Evolutionary conservation across 2,329 filamentous ascomycete species (phyloP), one percentile per base, ranked within the genome.

Genomic region (Atkinsonella texensis): DNA sequence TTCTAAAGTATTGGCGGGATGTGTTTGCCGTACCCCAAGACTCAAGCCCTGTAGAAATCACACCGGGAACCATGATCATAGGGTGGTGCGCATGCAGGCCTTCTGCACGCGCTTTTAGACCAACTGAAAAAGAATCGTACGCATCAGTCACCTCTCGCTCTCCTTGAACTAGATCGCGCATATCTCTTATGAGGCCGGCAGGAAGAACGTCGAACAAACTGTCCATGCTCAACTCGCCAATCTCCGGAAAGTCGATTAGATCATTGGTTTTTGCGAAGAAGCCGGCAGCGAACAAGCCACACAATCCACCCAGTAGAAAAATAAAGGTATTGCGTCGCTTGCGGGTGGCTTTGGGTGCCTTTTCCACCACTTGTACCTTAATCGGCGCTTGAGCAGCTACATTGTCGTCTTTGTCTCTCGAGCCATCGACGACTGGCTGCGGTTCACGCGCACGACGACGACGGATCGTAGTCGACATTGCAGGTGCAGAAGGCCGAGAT

Each of bases 11-110:
- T 53, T 85, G 86, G 38, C 89, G 80, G 8, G 90, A 95, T 42
- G 76, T 74, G 62, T 90, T 87, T 48, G 86, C 83, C 0, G 93
- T 97, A 4, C 91, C 89, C 93, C 93, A 98, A 46, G 89, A 95
- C 69, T 98, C 93, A 23, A 98, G 77, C 1, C 93, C 93, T 0
- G 93, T 97, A 0, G 93, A 97, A 59, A 98, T 98, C 53, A 98
- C 93, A 4, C 93, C 93, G 0, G 93, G 93, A 10, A 98, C 83
- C 91, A 98, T 97, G 56, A 98, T 87, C 55, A 98, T 84, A 1
- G 93, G 89, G 60, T 96, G 89, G 53, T 87, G 78, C 15, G 87
- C 91, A 46, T 77, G 68, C 17, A 97, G 76, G 1, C 94, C 94
- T 65, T 96, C 86, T 4, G 83, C 73, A 40, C 83, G 83, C 18